Evolutionary conservation across 352 stramenopile species (phyloP), one percentile per base, ranked within the genome.

Genomic region (Phytophthora tentaculata): DNA sequence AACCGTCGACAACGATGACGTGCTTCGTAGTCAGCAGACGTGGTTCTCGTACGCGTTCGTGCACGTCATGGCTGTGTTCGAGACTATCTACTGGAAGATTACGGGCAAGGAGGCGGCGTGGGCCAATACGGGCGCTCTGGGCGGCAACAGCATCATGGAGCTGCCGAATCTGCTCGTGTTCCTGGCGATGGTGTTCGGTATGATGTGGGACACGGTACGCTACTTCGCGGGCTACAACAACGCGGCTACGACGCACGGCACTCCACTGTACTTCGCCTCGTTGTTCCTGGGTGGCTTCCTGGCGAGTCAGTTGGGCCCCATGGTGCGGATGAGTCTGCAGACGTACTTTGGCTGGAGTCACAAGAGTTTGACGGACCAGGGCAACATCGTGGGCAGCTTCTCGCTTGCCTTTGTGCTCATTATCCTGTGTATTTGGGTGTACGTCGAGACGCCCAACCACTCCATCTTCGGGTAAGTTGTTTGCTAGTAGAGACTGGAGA

Each of bases 31-130:
- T 61, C 83, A 91, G 68, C 79, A 91, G 55, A 91, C 83, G 37
- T 91, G 83, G 83, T 91, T 90, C 69, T 90, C 81, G 64, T 91
- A 91, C 62, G 83, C 83, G 12, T 91, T 90, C 45, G 81, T 90
- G 67, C 81, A 91, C 60, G 76, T 86, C 39, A 73, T 90, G 55
- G 83, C 81, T n/a, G 81, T 91, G 48, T 88, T 91, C 56, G 83
- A 90, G 56, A 79, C 83, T 0, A 74, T 91, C 41, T 89, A 90
- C 74, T 91, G 83, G 83, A 88, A 89, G 67, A 86, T 91, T 59
- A 90, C 83, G 35, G 79, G 84, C 75, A 89, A 89, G 56, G 80
- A 91, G 61, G 80, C 81, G 28, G 63, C 80, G 57, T 91, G 81
- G 83, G 81, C 81, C 26, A 90, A 90, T 69, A 91, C 79, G 5